phyloP scores from a whole-genome alignment of 371 early-diverging fungal genomes.

The Mucor indicus region DNA sequence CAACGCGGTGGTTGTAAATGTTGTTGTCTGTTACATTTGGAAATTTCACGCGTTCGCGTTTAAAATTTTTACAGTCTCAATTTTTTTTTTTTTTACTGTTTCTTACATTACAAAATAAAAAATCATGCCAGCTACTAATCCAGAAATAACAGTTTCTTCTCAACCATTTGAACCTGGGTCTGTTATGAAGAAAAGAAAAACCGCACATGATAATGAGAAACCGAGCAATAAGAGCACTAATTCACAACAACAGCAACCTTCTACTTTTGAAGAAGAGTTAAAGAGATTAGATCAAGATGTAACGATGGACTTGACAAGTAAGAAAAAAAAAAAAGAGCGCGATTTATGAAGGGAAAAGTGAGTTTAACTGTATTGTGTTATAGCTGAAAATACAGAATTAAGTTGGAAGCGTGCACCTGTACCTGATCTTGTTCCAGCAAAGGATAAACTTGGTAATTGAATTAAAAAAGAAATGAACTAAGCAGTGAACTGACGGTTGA shows the following conservation, averaged over 20 bases:
- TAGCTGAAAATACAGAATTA: slow-evolving; percentile 20
- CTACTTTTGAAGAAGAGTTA: slow-evolving; percentile 24
- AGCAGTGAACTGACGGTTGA: not conserved
- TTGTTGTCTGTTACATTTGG: not conserved
- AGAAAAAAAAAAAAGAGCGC: not conserved
- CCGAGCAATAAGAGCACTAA: not conserved
- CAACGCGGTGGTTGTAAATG: too few species aligned
- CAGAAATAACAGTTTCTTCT: slow-evolving; percentile 7
- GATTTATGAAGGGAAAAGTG: not conserved
- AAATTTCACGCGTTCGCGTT: not conserved
- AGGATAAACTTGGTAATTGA: slow-evolving; percentile 32
- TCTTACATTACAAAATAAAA: not conserved
- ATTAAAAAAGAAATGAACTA: not conserved
- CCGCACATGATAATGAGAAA: not conserved
- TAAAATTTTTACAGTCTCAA: not conserved
- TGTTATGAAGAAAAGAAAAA: slow-evolving; percentile 16
- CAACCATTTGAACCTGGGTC: slow-evolving; percentile 18
- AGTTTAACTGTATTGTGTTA: not conserved
- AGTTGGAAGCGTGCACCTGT: slow-evolving; percentile 31
- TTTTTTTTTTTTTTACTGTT: not conserved
- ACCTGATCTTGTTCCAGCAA: slow-evolving; percentile 24
- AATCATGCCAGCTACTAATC: not conserved
- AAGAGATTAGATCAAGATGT: slow-evolving; percentile 12
- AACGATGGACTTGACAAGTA: slow-evolving; percentile 8
- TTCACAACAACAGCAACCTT: not conserved